These are phyloP conservation scores for Naegleria lovaniensis DNA, from an alignment of 208 protist species.

Conservation along the genomic window DNA sequence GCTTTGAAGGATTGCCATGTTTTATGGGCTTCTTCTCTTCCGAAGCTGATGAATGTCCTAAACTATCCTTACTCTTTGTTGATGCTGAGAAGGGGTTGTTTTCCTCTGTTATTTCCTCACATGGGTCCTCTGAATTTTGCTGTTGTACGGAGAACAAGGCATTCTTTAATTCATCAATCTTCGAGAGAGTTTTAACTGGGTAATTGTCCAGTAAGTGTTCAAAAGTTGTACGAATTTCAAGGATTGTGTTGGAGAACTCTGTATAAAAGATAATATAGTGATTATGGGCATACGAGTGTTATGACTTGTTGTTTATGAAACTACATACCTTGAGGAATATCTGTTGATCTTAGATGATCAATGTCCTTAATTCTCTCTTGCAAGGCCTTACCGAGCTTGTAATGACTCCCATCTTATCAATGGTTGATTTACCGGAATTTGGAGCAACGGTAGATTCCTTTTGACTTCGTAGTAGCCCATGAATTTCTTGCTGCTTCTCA, in stretches of 20 bases:
- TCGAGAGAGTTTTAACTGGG: not conserved
- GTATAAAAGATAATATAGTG: not conserved
- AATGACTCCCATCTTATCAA: not conserved
- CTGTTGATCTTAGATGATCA: not conserved
- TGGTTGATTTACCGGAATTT: not conserved
- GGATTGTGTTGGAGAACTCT: not conserved
- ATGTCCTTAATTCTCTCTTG: not conserved
- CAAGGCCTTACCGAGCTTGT: not conserved
- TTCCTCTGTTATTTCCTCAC: not conserved
- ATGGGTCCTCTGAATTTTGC: not conserved
- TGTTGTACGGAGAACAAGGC: not conserved
- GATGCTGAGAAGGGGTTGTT: not conserved
- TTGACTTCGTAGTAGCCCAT: not conserved
- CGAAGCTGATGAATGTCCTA: not conserved
- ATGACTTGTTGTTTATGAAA: not conserved
- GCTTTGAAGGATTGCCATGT: not conserved
- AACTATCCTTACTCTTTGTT: not conserved
- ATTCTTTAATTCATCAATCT: conserved; percentile 7
- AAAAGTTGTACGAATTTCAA: not conserved
- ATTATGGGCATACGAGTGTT: not conserved
- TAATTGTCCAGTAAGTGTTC: not conserved
- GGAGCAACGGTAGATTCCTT: not conserved
- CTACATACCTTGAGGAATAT: not conserved
- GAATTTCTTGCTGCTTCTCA: not conserved
- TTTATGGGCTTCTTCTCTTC: not conserved